These are phyloP conservation scores for Umbilicaria muhlenbergii DNA, from an alignment of 495 filamentous ascomycete species.

Conservation along the genomic window DNA sequence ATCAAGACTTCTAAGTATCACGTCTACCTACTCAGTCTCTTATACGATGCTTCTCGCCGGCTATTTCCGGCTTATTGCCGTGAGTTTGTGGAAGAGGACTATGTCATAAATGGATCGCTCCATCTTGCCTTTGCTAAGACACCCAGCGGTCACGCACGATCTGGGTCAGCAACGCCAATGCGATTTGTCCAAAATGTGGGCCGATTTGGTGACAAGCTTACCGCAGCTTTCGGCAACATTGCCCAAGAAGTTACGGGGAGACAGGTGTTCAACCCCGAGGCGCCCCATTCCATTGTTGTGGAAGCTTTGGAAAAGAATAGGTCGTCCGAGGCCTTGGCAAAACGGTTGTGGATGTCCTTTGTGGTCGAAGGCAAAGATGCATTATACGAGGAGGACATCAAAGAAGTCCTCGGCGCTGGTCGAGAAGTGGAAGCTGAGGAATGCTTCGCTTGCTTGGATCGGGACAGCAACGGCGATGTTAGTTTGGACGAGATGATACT, in stretches of 20 bases:
- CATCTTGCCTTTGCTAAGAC: conserved; percentile 20
- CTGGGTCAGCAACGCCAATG: conserved; percentile 57
- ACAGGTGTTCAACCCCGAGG: conserved; percentile 79
- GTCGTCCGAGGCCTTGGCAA: conserved; percentile 76
- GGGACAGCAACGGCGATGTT: conserved; percentile 85
- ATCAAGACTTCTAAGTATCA: conserved; percentile 84
- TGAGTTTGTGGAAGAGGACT: conserved; percentile 85
- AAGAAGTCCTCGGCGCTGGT: conserved; percentile 69
- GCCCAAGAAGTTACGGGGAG: conserved; percentile 90
- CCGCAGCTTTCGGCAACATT: conserved; percentile 82
- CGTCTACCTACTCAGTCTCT: conserved; percentile 57
- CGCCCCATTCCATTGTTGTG: conserved; percentile 74
- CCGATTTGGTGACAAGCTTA: conserved; percentile 78
- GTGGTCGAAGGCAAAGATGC: conserved; percentile 77
- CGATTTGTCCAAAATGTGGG: conserved; percentile 62
- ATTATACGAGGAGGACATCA: conserved; percentile 63
- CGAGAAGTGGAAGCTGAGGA: conserved; percentile 64
- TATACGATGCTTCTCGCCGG: conserved; percentile 77
- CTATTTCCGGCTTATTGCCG: conserved; percentile 84
- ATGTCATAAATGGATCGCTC: conserved; percentile 72
- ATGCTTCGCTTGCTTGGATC: conserved; percentile 64
- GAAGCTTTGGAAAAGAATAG: conserved; percentile 71
- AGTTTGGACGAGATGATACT: conserved; percentile 90
- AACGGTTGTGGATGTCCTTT: conserved; percentile 95
- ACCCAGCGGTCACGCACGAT: conserved; percentile 28